phyloP scores from a whole-genome alignment of 108 stramenopile genomes.

The Aurantiochytrium sp. region DNA sequence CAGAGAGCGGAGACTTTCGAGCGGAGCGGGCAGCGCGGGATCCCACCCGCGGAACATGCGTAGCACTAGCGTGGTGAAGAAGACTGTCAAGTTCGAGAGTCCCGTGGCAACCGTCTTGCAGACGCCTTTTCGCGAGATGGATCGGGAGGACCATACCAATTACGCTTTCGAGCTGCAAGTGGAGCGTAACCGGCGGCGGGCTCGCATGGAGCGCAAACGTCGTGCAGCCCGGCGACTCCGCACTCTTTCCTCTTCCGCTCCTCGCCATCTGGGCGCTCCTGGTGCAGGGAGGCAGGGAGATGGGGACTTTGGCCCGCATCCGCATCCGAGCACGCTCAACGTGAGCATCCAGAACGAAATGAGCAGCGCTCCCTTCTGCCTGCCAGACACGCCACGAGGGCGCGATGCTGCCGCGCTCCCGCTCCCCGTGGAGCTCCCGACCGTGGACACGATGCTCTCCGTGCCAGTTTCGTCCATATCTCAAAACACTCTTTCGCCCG shows the following conservation, averaged over 20 bases:
- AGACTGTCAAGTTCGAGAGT: neutral
- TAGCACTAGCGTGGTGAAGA: neutral
- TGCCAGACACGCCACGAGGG: constrained; percentile 13
- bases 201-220: constrained; percentile 26
- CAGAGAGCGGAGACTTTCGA: neutral
- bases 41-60: neutral
- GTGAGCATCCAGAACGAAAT: neutral
- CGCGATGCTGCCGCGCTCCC: constrained; percentile 18
- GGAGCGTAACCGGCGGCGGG: neutral
- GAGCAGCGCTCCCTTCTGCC: neutral
- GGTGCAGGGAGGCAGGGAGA: too few species aligned
- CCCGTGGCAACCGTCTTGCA: neutral
- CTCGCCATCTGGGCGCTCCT: neutral
- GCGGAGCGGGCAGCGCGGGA: neutral
- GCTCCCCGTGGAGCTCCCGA: constrained; percentile 12
- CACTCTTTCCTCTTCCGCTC: neutral
- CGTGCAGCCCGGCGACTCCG: neutral
- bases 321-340: too few species aligned
- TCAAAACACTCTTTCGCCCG: neutral
- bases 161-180: neutral
- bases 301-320: too few species aligned
- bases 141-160: neutral
- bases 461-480: neutral
- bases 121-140: constrained; percentile 28
- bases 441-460: constrained; percentile 8